A percentile compares a stretch with the other conserved stretches of the same genome.
Evolutionary conservation across 192 early-diverging fungal species (phyloP).

Genomic region (Backusella westeae): DNA sequence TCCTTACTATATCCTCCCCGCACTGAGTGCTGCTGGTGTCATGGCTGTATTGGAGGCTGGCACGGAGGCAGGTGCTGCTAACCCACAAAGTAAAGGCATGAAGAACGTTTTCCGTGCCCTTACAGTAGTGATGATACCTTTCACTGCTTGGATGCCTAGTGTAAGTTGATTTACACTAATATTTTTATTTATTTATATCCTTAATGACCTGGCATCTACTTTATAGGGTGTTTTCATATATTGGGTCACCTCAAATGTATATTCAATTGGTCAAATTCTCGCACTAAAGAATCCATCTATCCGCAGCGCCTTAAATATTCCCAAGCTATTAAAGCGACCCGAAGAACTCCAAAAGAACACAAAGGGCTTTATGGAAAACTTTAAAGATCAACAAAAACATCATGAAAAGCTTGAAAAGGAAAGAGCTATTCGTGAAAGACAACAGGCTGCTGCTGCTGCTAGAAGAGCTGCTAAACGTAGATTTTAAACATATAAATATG

Average conservation of each 20-base stretch:
- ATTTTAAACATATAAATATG: slow-evolving; percentile 17
- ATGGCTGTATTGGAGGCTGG: slow-evolving; percentile 67
- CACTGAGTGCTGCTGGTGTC: slow-evolving; percentile 66
- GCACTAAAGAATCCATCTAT: slow-evolving; percentile 59
- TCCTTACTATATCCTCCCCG: slow-evolving; percentile 80
- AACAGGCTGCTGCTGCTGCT: slow-evolving; percentile 36
- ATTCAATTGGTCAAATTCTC: slow-evolving; percentile 68
- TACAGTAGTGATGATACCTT: slow-evolving; percentile 42
- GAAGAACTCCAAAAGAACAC: slow-evolving; percentile 39
- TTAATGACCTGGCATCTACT: background rate
- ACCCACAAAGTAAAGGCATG: slow-evolving; percentile 37
- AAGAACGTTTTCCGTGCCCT: slow-evolving; percentile 46
- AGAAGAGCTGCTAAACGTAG: slow-evolving; percentile 34
- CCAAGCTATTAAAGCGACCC: slow-evolving; percentile 42
- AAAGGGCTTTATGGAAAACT: slow-evolving; percentile 47
- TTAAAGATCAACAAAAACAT: slow-evolving; percentile 34
- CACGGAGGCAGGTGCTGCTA: slow-evolving; percentile 39
- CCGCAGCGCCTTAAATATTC: slow-evolving; percentile 60
- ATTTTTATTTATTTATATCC: slow-evolving; percentile 2
- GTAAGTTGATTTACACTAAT: slow-evolving; percentile 24
- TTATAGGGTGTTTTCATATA: slow-evolving; percentile 78
- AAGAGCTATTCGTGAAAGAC: slow-evolving; percentile 34
- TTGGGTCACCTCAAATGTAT: slow-evolving; percentile 77
- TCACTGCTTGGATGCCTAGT: slow-evolving; percentile 51
- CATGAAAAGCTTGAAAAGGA: slow-evolving; percentile 36